Conservation (phyloP, 192 early-diverging fungal genomes). For the Entomortierella chlamydospora region DNA sequence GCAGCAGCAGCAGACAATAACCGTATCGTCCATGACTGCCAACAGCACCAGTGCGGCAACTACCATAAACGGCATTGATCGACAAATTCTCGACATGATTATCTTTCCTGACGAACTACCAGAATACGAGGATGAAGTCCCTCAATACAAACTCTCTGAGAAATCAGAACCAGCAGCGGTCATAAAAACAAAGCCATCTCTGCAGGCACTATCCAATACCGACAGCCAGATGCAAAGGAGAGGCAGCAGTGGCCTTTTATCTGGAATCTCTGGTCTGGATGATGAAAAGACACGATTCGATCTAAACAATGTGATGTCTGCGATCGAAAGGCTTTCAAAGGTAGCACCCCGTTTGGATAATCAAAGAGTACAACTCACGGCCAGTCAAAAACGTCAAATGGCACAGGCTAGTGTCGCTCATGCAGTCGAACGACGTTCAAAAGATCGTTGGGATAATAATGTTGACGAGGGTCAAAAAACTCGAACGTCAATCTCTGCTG, state of each 20-base stretch:
- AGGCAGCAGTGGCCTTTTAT: neutral
- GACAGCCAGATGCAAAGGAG: neutral
- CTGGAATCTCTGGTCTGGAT: slow-evolving; percentile 8
- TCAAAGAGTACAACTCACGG: slow-evolving; percentile 63
- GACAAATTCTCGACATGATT: slow-evolving; percentile 38
- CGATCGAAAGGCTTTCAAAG: slow-evolving; percentile 63
- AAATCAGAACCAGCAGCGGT: slow-evolving; percentile 10
- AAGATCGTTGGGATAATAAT: too few species aligned
- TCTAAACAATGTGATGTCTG: slow-evolving; percentile 62
- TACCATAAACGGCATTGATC: slow-evolving; percentile 13
- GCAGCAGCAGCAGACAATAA: slow-evolving; percentile 1
- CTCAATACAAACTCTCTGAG: slow-evolving; percentile 20
- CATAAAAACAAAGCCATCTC: neutral
- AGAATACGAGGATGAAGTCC: slow-evolving; percentile 21
- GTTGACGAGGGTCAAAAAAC: too few species aligned
- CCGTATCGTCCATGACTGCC: neutral
- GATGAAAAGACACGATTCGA: slow-evolving; percentile 63
- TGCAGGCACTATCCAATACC: neutral
- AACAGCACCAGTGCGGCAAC: neutral
- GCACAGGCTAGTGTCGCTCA: slow-evolving; percentile 56
- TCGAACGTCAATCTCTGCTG: neutral
- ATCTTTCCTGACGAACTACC: slow-evolving; percentile 26
- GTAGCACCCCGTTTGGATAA: slow-evolving; percentile 65
- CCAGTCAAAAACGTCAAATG: slow-evolving; percentile 57
- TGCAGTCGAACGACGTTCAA: slow-evolving; percentile 58